Conservation (phyloP, 1,284 basidiomycete genomes). For the Cutaneotrichosporon mucoides region DNA sequence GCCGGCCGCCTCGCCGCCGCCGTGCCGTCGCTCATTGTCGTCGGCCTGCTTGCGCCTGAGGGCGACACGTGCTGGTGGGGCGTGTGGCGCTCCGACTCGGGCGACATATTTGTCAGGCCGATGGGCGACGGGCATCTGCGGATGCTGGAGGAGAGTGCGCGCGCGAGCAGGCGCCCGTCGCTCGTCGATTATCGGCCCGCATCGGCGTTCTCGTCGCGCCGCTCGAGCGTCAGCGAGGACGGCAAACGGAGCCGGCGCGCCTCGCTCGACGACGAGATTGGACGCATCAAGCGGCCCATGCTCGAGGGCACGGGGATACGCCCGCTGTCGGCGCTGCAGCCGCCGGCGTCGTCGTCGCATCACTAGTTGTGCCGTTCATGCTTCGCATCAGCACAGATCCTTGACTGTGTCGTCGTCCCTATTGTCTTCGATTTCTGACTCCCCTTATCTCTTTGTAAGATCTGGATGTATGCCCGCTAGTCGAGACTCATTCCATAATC, state of each 20-base stretch:
- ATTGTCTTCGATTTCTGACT: too few species aligned
- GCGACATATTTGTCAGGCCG: not conserved
- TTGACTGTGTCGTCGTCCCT: too few species aligned
- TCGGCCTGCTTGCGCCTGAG: conserved; percentile 36
- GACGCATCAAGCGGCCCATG: too few species aligned
- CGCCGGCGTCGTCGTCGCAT: too few species aligned
- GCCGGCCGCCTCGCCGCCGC: conserved; percentile 22
- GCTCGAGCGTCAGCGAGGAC: not conserved
- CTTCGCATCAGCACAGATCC: too few species aligned
- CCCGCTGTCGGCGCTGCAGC: too few species aligned
- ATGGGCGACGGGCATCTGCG: conserved; percentile 6
- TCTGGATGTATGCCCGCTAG: too few species aligned
- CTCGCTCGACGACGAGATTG: not conserved
- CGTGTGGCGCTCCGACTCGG: conserved; percentile 26
- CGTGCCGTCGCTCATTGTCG: conserved; percentile 30
- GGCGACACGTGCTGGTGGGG: conserved; percentile 43
- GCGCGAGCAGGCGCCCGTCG: not conserved
- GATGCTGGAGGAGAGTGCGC: conserved; percentile 1
- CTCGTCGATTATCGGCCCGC: not conserved
- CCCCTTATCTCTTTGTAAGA: too few species aligned
- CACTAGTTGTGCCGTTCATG: too few species aligned
- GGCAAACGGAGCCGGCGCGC: not conserved
- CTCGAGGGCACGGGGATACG: too few species aligned
- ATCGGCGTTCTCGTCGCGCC: not conserved
- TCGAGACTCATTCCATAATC: too few species aligned